Base-by-base conservation (phyloP, 176 grass and related monocot genomes). In the Coix lacrymajobi region DNA sequence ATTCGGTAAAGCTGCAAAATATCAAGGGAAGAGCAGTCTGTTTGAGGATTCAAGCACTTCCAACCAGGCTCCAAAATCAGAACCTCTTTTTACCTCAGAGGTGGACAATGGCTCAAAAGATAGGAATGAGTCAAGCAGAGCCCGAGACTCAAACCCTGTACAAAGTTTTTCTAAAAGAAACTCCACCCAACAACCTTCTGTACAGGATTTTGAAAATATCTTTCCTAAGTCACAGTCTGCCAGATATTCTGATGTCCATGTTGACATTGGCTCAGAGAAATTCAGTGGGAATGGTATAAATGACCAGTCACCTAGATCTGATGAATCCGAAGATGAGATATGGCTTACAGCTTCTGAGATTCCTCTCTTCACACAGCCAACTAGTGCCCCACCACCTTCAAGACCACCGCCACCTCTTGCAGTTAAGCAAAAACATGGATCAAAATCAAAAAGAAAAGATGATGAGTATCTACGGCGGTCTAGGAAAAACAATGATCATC, bases 331-430 rank as follows among this genome's bases (percentile, higher is more conserved):
- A 83, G 87, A 90, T 79, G 93, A 96, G 75, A 58, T 96, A 86
- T 99, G 97, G 97, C 85, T 99, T 51, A 96, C 93, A 80, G 87
- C 96, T 92, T 86, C 87, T 84, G 97, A 99, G 83, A 94, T 99
- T 90, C 91, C 97, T 66, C 93, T 99, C 75, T 93, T 92, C 75
- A 99, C 97, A 63, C 93, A 87, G 62, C 97, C 97, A 78, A 96
- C 93, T 58, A 96, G 39, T 90, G 93, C 97, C 30, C 88, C 91
- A 19, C 93, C 97, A 40, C 97, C 97, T 89, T 99, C 91, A 64
- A 91, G 97, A 74, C 66, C 71, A 44, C 93, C 96, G 58, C 96
- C 96, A 61, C 87, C 77, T 63, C 96, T 96, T 85, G 84, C 88
- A 79, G 26, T 74, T 74, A 92, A 91, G 48, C 33, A 77, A 69